Percentiles rank a stretch among this genome's conserved stretches.
These are phyloP conservation scores for Elongisporangium senticosum DNA, from an alignment of 352 stramenopile genomes.

Conservation along the genomic window DNA sequence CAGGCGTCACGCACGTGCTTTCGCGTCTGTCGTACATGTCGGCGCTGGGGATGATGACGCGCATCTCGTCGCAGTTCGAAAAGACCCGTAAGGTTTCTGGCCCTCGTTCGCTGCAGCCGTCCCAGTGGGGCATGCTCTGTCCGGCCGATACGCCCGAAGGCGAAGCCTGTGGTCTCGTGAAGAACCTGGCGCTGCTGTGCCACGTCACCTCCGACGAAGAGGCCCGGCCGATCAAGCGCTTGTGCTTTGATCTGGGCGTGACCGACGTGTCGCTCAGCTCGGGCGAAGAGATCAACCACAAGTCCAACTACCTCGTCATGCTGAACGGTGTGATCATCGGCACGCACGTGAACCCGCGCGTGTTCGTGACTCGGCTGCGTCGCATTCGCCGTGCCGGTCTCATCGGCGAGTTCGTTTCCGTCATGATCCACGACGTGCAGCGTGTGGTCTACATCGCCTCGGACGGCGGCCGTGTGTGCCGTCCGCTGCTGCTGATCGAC, in stretches of 20 bases:
- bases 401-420: slow-evolving; percentile 96
- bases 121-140: slow-evolving; percentile 99
- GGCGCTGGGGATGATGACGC: slow-evolving; percentile 98
- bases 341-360: slow-evolving; percentile 89
- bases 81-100: slow-evolving; percentile 99
- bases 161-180: slow-evolving; percentile 98
- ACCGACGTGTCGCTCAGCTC: slow-evolving; percentile 94
- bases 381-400: slow-evolving; percentile 79
- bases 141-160: slow-evolving; percentile 98
- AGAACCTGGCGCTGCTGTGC: slow-evolving; percentile 98
- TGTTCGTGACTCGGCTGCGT: slow-evolving; percentile 85
- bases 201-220: slow-evolving; percentile 95
- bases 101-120: slow-evolving; percentile 96
- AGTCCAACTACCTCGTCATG: slow-evolving; percentile 96
- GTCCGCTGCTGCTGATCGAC: slow-evolving; percentile 95
- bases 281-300: slow-evolving; percentile 95
- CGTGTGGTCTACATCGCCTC: slow-evolving; percentile 97
- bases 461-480: slow-evolving; percentile 97
- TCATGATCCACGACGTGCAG: slow-evolving; percentile 98
- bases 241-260: slow-evolving; percentile 97
- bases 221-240: slow-evolving; percentile 88
- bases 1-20: slow-evolving; percentile 96
- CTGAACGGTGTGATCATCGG: slow-evolving; percentile 99
- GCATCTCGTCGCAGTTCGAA: slow-evolving; percentile 98
- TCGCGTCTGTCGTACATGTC: slow-evolving; percentile 98